These are phyloP conservation scores for Cladobotryum mycophilum DNA, from an alignment of 2,329 filamentous ascomycete species.

Conservation along the genomic window DNA sequence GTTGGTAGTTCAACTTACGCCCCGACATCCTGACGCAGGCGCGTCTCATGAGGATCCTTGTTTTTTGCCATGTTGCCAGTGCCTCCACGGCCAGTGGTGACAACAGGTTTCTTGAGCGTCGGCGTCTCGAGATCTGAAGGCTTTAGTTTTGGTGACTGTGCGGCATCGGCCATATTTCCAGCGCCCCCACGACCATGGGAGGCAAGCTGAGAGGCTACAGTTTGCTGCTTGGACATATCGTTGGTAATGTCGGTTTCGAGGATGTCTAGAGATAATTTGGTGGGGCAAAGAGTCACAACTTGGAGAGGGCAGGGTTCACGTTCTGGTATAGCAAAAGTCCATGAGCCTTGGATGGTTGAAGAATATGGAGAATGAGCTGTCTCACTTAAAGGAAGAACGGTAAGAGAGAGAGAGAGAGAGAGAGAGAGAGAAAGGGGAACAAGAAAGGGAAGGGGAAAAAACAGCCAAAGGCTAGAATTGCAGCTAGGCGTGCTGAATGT, in stretches of 20 bases:
- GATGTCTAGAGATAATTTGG: neutral
- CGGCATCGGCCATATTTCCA: conserved; percentile 60
- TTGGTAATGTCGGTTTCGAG: neutral
- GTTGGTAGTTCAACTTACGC: conserved; percentile 41
- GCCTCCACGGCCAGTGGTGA: conserved; percentile 85
- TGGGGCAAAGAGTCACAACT: neutral
- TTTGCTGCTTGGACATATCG: neutral
- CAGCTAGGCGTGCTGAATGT: neutral
- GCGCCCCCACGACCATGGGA: conserved; percentile 75
- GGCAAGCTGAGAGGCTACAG: conserved; percentile 35
- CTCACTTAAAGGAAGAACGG: no score
- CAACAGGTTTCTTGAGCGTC: conserved; percentile 72
- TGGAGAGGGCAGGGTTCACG: no score
- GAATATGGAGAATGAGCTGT: no score
- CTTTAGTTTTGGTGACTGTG: conserved; percentile 45
- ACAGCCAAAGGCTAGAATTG: neutral
- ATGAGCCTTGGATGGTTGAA: no score
- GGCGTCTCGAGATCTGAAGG: conserved; percentile 71
- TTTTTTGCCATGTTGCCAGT: conserved; percentile 79
- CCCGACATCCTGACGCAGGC: conserved; percentile 76
- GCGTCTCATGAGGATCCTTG: conserved; percentile 65
- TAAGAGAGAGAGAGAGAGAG: no score
- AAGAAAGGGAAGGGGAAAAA: no score
- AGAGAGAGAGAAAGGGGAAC: no score
- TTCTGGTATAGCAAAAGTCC: no score